A percentile compares a stretch with the other conserved stretches of the same genome.
phyloP scores from a whole-genome alignment of 176 grass and related monocot genomes.

The Tillandsia fasciculata region DNA sequence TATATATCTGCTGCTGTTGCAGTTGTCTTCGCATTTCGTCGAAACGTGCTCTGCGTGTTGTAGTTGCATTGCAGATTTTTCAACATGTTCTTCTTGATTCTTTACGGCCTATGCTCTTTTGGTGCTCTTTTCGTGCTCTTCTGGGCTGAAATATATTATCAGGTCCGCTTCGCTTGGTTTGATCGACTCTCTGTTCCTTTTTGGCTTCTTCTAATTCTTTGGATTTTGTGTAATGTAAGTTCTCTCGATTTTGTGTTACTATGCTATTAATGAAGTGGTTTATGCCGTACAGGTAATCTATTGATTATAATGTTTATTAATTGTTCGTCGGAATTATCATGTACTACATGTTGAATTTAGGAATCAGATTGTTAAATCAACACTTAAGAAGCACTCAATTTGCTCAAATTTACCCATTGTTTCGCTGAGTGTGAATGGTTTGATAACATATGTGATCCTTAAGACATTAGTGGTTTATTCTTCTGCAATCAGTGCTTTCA shows the following conservation, averaged over 20 bases:
- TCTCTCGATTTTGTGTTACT: conserved; percentile 39
- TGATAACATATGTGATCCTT: neutral
- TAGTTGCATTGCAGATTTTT: conserved; percentile 47
- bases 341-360: no score
- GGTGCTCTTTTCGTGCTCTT: conserved; percentile 37
- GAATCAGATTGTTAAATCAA: no score
- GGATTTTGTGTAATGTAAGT: neutral
- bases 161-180: conserved; percentile 28
- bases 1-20: conserved; percentile 3
- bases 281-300: conserved; percentile 73
- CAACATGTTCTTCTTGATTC: conserved; percentile 95
- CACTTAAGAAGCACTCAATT: no score
- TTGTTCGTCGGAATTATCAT: neutral
- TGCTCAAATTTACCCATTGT: neutral
- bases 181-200: neutral
- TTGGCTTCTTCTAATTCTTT: neutral
- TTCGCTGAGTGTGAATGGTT: neutral
- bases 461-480: neutral
- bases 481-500: neutral
- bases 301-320: neutral
- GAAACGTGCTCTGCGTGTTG: conserved; percentile 26
- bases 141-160: conserved; percentile 99
- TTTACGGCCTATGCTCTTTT: conserved; percentile 93
- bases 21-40: conserved; percentile 64
- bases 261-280: conserved; percentile 69